These are phyloP conservation scores for Knufia fluminis DNA, from an alignment of 2,329 filamentous ascomycete species.

Conservation along the genomic window DNA sequence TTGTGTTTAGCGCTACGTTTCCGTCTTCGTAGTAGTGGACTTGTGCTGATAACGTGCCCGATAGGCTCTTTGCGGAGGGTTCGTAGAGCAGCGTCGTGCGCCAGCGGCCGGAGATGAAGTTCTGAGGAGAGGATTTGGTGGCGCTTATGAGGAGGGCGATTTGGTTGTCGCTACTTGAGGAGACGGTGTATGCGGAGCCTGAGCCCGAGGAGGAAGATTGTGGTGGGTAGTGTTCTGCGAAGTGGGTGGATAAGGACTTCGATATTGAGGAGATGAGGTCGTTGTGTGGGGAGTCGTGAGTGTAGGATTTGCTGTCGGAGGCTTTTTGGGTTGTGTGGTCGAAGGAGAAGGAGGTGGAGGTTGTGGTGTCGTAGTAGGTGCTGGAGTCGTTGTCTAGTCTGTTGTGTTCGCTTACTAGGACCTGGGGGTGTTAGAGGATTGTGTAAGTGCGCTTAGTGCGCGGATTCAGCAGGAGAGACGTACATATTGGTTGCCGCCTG, in stretches of 20 bases:
- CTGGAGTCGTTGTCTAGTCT: constrained; percentile 54
- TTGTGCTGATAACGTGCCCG: constrained; percentile 79
- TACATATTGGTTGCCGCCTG: constrained; percentile 72
- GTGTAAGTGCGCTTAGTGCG: background rate
- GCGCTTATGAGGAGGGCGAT: constrained; percentile 78
- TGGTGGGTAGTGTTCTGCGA: constrained; percentile 79
- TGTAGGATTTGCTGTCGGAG: constrained; percentile 69
- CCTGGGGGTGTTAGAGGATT: constrained; percentile 31
- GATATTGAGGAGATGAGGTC: constrained; percentile 70
- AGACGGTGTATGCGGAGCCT: constrained; percentile 64
- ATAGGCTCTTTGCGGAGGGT: constrained; percentile 57
- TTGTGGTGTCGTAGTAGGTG: constrained; percentile 83
- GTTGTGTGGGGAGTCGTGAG: constrained; percentile 63
- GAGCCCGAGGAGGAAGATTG: constrained; percentile 46
- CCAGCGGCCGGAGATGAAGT: constrained; percentile 99
- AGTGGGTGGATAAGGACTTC: constrained; percentile 66
- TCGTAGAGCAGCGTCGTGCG: constrained; percentile 76
- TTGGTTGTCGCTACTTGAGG: constrained; percentile 38
- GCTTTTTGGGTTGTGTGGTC: constrained; percentile 83
- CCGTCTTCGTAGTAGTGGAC: constrained; percentile 99
- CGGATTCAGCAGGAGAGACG: constrained; percentile 15
- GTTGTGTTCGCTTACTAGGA: constrained; percentile 79
- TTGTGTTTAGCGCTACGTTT: constrained; percentile 88
- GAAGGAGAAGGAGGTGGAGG: constrained; percentile 77
- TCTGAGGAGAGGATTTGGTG: constrained; percentile 95